These are phyloP conservation scores for Daedaleopsis nitida DNA, from an alignment of 768 basidiomycete species.

Conservation along the genomic window DNA sequence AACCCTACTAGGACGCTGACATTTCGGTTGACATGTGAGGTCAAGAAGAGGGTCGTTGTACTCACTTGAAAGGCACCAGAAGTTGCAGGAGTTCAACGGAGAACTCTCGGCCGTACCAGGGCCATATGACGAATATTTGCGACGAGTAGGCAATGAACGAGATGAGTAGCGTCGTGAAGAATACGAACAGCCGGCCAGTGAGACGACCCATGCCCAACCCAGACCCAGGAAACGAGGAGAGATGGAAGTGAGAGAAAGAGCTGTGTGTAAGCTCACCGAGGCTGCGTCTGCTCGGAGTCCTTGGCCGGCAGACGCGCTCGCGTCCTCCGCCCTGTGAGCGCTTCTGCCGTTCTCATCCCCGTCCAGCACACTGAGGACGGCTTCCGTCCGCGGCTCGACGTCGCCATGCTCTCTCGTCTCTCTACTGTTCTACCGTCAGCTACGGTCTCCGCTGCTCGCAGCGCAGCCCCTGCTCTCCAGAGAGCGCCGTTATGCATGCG, in stretches of 20 bases:
- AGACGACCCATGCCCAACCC: constrained; percentile 42
- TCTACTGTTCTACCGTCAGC: constrained; percentile 6
- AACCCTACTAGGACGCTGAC: constrained; percentile 71
- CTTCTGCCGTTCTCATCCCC: background rate
- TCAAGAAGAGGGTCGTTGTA: background rate
- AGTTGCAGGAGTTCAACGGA: constrained; percentile 75
- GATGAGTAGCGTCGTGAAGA: constrained; percentile 70
- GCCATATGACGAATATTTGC: constrained; percentile 90
- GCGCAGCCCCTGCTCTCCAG: background rate
- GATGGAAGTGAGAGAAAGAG: background rate
- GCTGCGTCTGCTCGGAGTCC: background rate
- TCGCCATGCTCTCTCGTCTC: constrained; percentile 16
- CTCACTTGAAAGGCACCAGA: constrained; percentile 92
- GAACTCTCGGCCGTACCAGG: constrained; percentile 82
- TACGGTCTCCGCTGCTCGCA: background rate
- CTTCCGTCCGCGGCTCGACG: background rate
- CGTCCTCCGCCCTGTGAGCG: background rate
- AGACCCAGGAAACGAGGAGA: background rate
- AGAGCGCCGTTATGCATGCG: constrained; percentile 1
- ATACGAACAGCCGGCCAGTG: constrained; percentile 65
- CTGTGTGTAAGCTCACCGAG: background rate
- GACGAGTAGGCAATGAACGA: constrained; percentile 87
- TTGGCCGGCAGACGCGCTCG: background rate
- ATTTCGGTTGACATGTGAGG: constrained; percentile 2
- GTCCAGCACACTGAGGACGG: background rate